Evolutionary conservation across 257 asterid species (phyloP), one percentile per base, ranked within the genome.

Genomic region (Galeopsis tetrahit): DNA sequence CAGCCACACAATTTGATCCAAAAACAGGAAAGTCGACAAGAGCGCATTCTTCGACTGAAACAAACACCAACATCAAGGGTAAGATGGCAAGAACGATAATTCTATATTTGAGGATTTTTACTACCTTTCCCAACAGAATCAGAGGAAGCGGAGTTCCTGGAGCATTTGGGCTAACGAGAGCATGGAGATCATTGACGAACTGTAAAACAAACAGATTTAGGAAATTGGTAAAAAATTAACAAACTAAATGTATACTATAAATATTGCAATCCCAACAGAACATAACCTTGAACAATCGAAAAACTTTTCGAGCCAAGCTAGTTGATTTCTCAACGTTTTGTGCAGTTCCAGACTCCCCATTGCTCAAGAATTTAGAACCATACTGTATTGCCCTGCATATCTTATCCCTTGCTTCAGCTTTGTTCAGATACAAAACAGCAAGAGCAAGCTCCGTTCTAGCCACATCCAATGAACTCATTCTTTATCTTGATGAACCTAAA

Each of bases 351-450:
- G 98, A 91, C 82, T 92, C 86, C 39, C 98, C 98, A 76, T 92
- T 87, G 81, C 99, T 92, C 84, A 95, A 75, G 85, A 85, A 92
- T 79, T 92, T 95, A 0, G 98, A 95, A 74, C 98, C 99, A 68
- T 95, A 95, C 70, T 95, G 98, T 75, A 95, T 95, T 14, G 99
- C 96, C 91, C 98, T 87, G 88, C 98, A 95, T 80, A 95, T 90
- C 91, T 95, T 95, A 75, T 95, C 99, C 85, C 99, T 90, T 44
- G 98, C 93, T 74, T 95, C 99, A 38, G 97, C 98, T 84, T 95
- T 95, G 89, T 88, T 88, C 72, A 95, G 85, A 80, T 95, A 95
- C 81, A 92, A 68, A 61, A 92, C 93, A 48, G 93, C 92, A 83
- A 95, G 88, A 61, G 88, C 98, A 82, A 95, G 98, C 77, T 95